A percentile compares a stretch with the other conserved stretches of the same genome.
Conservation (phyloP, 192 early-diverging fungal genomes). For the Anaeromyces robustus region DNA sequence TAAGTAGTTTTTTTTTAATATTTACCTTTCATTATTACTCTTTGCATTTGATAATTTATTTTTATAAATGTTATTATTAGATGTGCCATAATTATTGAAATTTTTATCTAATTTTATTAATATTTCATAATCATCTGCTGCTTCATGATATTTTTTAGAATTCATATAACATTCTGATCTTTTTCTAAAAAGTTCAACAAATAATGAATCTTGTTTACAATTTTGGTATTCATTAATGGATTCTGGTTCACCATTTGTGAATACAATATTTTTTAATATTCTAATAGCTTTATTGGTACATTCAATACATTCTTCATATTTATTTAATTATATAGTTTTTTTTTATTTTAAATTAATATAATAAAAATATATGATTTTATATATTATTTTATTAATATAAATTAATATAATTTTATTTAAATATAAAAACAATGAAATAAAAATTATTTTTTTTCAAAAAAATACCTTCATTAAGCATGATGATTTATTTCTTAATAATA, state of each 20-base stretch:
- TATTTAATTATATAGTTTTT: not conserved
- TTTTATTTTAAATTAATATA: not conserved
- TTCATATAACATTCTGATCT: not conserved
- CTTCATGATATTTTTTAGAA: not conserved
- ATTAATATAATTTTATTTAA: no score
- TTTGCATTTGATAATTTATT: no score
- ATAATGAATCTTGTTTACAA: not conserved
- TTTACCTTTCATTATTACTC: no score
- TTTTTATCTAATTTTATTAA: not conserved
- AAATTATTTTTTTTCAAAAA: not conserved
- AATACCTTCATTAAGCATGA: not conserved
- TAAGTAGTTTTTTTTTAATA: no score
- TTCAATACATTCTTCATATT: not conserved
- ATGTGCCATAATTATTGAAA: not conserved
- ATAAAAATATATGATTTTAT: no score
- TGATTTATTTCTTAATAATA: not conserved
- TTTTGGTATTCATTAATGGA: not conserved
- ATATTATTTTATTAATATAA: no score
- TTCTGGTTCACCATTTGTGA: not conserved
- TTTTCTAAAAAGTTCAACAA: not conserved
- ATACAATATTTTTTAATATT: not conserved
- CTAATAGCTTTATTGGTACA: not conserved
- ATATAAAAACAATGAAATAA: no score
- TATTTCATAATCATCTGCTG: not conserved
- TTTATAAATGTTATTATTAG: not conserved